phyloP scores from a whole-genome alignment of 1,284 basidiomycete genomes.

The Rhodotorula sp. region DNA sequence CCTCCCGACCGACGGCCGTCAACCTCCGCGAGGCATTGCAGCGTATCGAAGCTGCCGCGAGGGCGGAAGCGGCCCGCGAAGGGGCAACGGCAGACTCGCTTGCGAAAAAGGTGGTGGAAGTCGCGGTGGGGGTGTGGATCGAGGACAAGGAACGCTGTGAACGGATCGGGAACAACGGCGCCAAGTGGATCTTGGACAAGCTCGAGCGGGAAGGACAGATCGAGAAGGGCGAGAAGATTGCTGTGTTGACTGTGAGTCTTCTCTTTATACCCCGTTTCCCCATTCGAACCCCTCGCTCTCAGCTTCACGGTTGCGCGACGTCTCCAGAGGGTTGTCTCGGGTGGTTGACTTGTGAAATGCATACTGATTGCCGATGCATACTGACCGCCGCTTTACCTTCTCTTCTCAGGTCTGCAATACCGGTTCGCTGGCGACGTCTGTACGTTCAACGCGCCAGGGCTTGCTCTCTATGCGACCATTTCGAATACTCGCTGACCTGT shows the following conservation, averaged over 20 bases:
- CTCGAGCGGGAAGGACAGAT: conserved; percentile 52
- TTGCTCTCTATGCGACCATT: not conserved
- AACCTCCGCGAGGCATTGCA: conserved; percentile 81
- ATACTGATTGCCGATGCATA: too few species aligned
- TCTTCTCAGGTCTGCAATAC: conserved; percentile 80
- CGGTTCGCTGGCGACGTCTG: conserved; percentile 84
- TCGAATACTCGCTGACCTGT: not conserved
- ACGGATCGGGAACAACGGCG: conserved; percentile 75
- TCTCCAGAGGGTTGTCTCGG: not conserved
- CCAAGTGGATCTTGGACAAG: conserved; percentile 71
- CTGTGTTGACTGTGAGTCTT: conserved; percentile 64
- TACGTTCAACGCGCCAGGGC: conserved; percentile 50
- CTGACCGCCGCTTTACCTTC: too few species aligned
- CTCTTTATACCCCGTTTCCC: too few species aligned
- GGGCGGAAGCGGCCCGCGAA: conserved; percentile 41
- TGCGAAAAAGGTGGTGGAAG: conserved; percentile 61
- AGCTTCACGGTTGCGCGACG: too few species aligned
- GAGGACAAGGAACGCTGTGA: conserved; percentile 82
- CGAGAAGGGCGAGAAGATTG: conserved; percentile 57
- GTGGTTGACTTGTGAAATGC: not conserved
- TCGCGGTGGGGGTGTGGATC: conserved; percentile 60
- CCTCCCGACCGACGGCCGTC: conserved; percentile 88
- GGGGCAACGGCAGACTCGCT: conserved; percentile 51
- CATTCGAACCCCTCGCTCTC: too few species aligned
- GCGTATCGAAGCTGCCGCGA: conserved; percentile 56